A percentile compares a stretch with the other conserved stretches of the same genome.
Evolutionary conservation across 345 rosid species (phyloP).

Genomic region (Syzygium aromaticum): DNA sequence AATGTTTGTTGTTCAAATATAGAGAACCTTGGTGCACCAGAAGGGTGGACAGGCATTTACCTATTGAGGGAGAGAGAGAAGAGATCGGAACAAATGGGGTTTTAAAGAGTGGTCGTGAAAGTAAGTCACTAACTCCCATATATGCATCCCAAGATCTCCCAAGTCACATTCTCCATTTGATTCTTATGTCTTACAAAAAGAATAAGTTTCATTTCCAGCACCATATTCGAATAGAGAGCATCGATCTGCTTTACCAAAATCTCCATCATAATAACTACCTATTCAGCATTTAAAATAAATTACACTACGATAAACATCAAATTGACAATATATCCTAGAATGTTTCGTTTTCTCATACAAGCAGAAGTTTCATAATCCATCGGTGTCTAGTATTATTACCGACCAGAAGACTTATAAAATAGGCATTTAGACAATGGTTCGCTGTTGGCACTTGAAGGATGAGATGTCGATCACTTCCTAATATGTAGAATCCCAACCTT

Average conservation of each 20-base stretch:
- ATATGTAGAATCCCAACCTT: not conserved
- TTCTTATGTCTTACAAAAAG: not conserved
- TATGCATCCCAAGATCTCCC: not conserved
- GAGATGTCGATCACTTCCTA: not conserved
- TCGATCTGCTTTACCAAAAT: not conserved
- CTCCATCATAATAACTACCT: not conserved
- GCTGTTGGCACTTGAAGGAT: not conserved
- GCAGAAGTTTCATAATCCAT: not conserved
- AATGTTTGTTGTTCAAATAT: not conserved
- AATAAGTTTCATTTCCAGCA: not conserved
- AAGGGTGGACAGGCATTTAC: not conserved
- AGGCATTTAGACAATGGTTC: not conserved
- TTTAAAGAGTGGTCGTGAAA: not conserved
- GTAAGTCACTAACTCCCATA: not conserved
- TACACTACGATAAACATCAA: not conserved
- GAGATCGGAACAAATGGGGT: not conserved
- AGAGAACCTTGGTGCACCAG: not conserved
- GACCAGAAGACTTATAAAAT: not conserved
- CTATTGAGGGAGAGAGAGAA: not conserved
- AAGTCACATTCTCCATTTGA: not conserved
- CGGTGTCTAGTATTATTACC: not conserved
- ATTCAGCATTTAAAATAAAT: not conserved
- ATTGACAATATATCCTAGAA: not conserved
- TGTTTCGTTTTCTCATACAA: not conserved
- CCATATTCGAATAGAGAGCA: not conserved